Conservation (phyloP, 148 eudicot species). For the Camellia sinensis region DNA sequence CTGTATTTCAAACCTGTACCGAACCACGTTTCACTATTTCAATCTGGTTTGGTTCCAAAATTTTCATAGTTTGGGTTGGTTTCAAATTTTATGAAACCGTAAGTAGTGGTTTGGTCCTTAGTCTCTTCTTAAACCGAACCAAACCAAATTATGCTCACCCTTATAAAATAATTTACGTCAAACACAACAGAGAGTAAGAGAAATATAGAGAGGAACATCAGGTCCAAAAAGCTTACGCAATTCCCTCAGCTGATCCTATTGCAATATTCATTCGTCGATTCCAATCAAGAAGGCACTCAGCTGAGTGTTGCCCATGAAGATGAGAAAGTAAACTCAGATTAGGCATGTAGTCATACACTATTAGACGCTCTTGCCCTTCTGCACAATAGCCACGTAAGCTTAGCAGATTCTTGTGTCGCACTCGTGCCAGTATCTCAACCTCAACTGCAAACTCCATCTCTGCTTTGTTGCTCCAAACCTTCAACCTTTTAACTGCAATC, state of each 20-base stretch:
- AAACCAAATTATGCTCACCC: too few species aligned
- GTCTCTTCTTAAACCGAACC: too few species aligned
- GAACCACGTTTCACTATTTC: too few species aligned
- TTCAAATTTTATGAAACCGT: too few species aligned
- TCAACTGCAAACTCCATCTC: conserved; percentile 80
- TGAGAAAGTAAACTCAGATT: conserved; percentile 85
- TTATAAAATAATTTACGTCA: background rate
- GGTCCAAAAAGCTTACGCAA: conserved; percentile 52
- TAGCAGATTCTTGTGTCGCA: conserved; percentile 83
- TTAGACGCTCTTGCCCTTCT: conserved; percentile 95
- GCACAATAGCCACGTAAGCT: conserved; percentile 88
- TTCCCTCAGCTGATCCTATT: conserved; percentile 85
- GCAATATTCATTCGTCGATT: conserved; percentile 79
- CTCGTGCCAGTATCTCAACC: conserved; percentile 80
- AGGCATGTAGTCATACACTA: conserved; percentile 86
- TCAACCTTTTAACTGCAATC: conserved; percentile 96
- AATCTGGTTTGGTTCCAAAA: too few species aligned
- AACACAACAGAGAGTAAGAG: background rate
- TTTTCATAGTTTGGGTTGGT: too few species aligned
- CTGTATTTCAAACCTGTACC: too few species aligned
- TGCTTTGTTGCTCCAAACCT: conserved; percentile 88
- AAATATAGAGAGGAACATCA: background rate
- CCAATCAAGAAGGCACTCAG: conserved; percentile 90
- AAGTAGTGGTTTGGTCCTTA: too few species aligned
- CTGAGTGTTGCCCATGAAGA: conserved; percentile 82